These are phyloP conservation scores for Emmonsiellopsis sp. DNA, from an alignment of 2,329 filamentous ascomycete genomes.

Conservation along the genomic window DNA sequence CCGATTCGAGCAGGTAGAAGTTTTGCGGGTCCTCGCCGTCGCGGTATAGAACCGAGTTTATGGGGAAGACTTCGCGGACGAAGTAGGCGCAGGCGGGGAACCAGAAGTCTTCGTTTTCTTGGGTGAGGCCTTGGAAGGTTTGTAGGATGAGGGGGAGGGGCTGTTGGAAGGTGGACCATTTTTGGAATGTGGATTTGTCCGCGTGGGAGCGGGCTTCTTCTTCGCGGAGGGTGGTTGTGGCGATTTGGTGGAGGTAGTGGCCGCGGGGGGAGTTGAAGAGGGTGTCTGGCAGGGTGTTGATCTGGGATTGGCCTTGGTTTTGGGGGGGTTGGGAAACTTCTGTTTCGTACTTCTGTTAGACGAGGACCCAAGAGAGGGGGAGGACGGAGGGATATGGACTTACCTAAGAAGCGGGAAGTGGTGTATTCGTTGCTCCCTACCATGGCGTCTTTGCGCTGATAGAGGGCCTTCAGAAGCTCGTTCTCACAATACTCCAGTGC, in stretches of 20 bases:
- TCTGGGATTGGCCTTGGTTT: not conserved
- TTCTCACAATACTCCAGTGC: constrained; percentile 94
- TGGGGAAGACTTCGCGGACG: constrained; percentile 52
- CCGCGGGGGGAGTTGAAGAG: constrained; percentile 68
- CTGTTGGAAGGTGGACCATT: constrained; percentile 81
- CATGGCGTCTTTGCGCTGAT: constrained; percentile 54
- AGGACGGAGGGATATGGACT: not conserved
- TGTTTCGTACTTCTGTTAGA: not conserved
- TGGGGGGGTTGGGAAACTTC: not conserved
- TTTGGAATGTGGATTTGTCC: constrained; percentile 38
- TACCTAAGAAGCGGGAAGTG: constrained; percentile 3
- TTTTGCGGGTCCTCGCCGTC: constrained; percentile 67
- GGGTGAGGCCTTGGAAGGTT: constrained; percentile 82
- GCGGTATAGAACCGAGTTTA: constrained; percentile 66
- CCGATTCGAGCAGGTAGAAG: constrained; percentile 85
- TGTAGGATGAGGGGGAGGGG: constrained; percentile 86
- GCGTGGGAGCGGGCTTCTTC: constrained; percentile 41
- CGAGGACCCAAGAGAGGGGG: not conserved
- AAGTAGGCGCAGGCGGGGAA: constrained; percentile 72
- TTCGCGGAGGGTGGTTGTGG: constrained; percentile 63
- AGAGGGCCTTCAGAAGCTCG: constrained; percentile 73
- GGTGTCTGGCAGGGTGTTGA: constrained; percentile 32
- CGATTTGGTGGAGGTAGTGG: constrained; percentile 67
- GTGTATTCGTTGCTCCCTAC: constrained; percentile 11
- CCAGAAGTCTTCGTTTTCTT: constrained; percentile 92